Conservation (phyloP, 208 protist species). For the Leishmania gerbilli region DNA sequence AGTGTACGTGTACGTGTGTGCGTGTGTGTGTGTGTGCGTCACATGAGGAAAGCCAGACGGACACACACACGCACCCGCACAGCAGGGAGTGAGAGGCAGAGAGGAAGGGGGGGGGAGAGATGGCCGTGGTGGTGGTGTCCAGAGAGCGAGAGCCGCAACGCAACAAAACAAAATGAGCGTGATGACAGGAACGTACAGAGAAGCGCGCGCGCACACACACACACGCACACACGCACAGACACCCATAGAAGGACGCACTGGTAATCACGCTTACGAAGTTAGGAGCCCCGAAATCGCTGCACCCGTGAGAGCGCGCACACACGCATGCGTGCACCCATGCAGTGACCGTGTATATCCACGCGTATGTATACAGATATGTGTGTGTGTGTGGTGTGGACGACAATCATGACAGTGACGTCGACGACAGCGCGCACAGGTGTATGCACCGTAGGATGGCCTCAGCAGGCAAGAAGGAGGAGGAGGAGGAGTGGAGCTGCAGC, state of each 20-base stretch:
- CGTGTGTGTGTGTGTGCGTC: not conserved
- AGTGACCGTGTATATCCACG: constrained; percentile 1
- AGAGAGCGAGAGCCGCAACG: not conserved
- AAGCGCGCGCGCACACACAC: not conserved
- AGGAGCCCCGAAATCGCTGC: not conserved
- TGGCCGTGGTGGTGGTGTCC: too few species aligned
- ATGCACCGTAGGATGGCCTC: not conserved
- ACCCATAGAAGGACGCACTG: not conserved
- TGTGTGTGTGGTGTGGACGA: not conserved
- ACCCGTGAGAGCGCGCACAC: not conserved
- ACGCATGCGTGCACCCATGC: not conserved
- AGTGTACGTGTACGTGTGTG: not conserved
- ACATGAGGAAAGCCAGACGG: not conserved
- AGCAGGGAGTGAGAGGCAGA: too few species aligned
- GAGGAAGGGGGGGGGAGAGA: too few species aligned
- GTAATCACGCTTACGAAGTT: not conserved
- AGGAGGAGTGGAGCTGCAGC: not conserved
- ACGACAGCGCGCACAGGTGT: not conserved
- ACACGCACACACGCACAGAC: not conserved
- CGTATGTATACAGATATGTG: not conserved
- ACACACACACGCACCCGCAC: not conserved
- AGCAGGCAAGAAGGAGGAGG: not conserved
- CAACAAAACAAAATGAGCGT: constrained; percentile 1
- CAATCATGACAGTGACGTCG: not conserved
- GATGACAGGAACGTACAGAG: constrained; percentile 10